Conservation (phyloP, 1,139 yeast genomes). For the Saccharomyces hybrid region DNA sequence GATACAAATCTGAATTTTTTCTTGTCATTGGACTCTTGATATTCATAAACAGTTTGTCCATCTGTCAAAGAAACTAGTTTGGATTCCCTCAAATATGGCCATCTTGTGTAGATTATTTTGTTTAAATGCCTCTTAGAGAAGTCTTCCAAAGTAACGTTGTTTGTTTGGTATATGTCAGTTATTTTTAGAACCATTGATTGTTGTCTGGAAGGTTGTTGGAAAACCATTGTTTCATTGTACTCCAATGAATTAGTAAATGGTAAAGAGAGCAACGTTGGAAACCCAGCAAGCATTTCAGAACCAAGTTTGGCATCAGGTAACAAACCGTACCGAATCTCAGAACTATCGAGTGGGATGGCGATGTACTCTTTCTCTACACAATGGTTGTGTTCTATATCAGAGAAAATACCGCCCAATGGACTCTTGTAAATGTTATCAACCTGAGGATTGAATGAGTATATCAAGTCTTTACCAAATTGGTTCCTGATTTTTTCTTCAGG, state of each 20-base stretch:
- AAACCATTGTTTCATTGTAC: constrained; percentile 62
- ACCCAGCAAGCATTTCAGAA: constrained; percentile 68
- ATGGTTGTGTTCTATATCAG: constrained; percentile 69
- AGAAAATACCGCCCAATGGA: constrained; percentile 71
- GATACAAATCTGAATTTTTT: constrained; percentile 32
- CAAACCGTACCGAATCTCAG: constrained; percentile 50
- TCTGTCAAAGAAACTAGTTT: constrained; percentile 60
- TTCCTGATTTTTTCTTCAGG: constrained; percentile 70
- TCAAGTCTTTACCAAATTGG: constrained; percentile 59
- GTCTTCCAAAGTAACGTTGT: constrained; percentile 35
- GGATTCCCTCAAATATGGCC: constrained; percentile 88
- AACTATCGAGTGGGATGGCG: constrained; percentile 44
- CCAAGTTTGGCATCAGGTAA: constrained; percentile 66
- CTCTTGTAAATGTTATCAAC: constrained; percentile 60
- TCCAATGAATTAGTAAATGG: constrained; percentile 51
- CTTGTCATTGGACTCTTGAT: constrained; percentile 34
- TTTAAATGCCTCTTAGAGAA: constrained; percentile 56
- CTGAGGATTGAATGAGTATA: constrained; percentile 72
- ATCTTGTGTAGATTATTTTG: constrained; percentile 61
- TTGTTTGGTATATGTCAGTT: constrained; percentile 47
- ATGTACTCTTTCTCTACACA: constrained; percentile 56
- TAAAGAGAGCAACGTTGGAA: constrained; percentile 72
- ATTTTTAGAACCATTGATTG: constrained; percentile 70
- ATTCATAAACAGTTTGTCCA: constrained; percentile 43
- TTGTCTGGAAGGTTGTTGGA: constrained; percentile 77